Evolutionary conservation across 164 flowering plant genomes (phyloP), one percentile per base, ranked within the genome.

Genomic region (Litsea cubeba): DNA sequence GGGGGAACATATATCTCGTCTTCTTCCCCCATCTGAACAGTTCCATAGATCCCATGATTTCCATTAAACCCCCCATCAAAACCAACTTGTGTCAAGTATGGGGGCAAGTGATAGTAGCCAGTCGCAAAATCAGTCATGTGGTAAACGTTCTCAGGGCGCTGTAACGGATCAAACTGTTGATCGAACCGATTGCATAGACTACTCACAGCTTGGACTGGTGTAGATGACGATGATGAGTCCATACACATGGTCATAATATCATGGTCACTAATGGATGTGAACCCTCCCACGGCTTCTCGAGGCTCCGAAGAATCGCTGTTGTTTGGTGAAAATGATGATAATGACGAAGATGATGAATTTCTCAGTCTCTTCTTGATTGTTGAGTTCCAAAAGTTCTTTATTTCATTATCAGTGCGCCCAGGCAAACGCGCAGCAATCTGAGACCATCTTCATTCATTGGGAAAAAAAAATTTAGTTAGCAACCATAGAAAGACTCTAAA

Each of bases 371-470:
- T 91, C 86, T 91, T 91, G 50, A 89, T 77, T 17, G 96, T 85
- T 0, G 96, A 91, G 70, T 91, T 91, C 96, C 96, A 91, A 51
- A 88, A 91, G 50, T 91, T 91, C 87, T 91, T 89, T 26, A 91
- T 91, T 73, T 91, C 96, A 68, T 91, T 91, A 82, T 91, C 96
- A 0, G 97, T 91, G 17, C 97, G 72, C 35, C 97, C 97, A 2
- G 97, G 97, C 62, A 91, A 80, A 15, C 89, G 88, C 8, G 92
- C 87, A 0, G 97, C 93, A n/a, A 89, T 91, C 74, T 87, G 97
- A 40, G 97, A 89, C 97, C 97, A 91, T 80, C 97, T 91, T 54
- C 82, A 54, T 80, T 77, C 26, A 30, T 28, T 30, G 35, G 35
- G 35, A 0, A 30, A 30, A 30, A 30, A 4, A 30, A 30, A 3